Evolutionary conservation across 805 yeast species (phyloP).

Genomic region (Blastobotrys terrestris): DNA sequence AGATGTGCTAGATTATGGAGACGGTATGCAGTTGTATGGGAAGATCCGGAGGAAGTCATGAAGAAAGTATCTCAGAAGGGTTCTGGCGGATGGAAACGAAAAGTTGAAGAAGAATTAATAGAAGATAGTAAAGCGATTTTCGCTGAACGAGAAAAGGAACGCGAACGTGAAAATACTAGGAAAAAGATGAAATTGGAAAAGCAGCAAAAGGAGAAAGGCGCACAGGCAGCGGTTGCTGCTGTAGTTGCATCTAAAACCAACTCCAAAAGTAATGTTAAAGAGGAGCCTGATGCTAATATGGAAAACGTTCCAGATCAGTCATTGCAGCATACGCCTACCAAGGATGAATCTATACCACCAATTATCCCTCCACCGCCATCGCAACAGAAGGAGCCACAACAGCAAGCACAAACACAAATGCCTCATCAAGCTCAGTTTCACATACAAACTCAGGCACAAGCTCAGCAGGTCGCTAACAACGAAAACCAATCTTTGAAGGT

Average conservation of each 20-base stretch:
- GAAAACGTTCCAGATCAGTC: background rate
- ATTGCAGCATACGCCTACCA: background rate
- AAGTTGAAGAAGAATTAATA: conserved; percentile 55
- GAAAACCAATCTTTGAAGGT: conserved; percentile 2
- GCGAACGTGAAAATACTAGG: conserved; percentile 11
- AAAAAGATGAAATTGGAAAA: conserved; percentile 15
- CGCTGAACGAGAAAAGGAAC: conserved; percentile 26
- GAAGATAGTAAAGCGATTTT: conserved; percentile 41
- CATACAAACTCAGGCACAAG: background rate
- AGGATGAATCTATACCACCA: background rate
- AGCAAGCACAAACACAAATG: background rate
- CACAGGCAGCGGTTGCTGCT: conserved; percentile 5
- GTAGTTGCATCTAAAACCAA: background rate
- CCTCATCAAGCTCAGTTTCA: background rate
- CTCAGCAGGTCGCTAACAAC: background rate
- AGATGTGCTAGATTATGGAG: conserved; percentile 92
- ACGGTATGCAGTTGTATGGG: conserved; percentile 84
- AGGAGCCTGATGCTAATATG: background rate
- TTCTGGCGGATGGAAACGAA: conserved; percentile 51
- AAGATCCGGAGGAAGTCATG: conserved; percentile 61
- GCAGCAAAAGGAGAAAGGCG: conserved; percentile 15
- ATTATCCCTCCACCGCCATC: background rate
- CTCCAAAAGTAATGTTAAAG: background rate
- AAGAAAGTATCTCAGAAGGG: conserved; percentile 45
- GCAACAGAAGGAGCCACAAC: background rate